Evolutionary conservation across 495 filamentous ascomycete genomes (phyloP).

Genomic region (Penicillium cosmopolitanum): DNA sequence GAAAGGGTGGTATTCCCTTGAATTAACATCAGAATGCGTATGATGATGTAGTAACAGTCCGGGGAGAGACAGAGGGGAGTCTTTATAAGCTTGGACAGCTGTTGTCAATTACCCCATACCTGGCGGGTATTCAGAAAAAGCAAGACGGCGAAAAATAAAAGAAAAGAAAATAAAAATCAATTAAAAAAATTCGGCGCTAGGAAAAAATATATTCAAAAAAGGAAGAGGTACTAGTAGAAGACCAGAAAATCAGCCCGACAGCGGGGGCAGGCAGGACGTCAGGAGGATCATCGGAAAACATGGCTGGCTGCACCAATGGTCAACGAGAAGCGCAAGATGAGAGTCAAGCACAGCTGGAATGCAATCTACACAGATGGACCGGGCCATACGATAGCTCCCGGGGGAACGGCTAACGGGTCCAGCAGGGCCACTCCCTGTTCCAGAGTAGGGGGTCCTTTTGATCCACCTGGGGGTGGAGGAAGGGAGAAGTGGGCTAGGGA

Average conservation of each 20-base stretch:
- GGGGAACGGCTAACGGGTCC: slow-evolving; percentile 28
- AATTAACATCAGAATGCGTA: background rate
- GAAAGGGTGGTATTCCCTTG: slow-evolving; percentile 3
- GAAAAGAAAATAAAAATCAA: slow-evolving; percentile 12
- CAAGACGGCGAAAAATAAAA: slow-evolving; percentile 5
- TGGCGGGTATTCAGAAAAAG: slow-evolving; percentile 12
- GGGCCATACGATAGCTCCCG: slow-evolving; percentile 29
- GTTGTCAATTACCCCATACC: slow-evolving; percentile 26
- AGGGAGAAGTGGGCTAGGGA: background rate
- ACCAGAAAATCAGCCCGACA: slow-evolving; percentile 23
- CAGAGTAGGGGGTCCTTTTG: slow-evolving; percentile 4
- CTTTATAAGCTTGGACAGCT: slow-evolving; percentile 23
- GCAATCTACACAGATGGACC: slow-evolving; percentile 21
- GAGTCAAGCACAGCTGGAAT: slow-evolving; percentile 30
- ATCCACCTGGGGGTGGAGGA: background rate
- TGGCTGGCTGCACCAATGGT: slow-evolving; percentile 39
- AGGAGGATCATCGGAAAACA: slow-evolving; percentile 37
- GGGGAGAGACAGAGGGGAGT: slow-evolving; percentile 4
- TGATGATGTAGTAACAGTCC: slow-evolving; percentile 7
- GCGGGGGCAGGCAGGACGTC: slow-evolving; percentile 23
- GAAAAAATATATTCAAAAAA: slow-evolving; percentile 17
- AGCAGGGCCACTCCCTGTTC: slow-evolving; percentile 8
- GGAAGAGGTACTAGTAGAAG: slow-evolving; percentile 8
- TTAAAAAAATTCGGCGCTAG: slow-evolving; percentile 8
- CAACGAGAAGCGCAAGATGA: slow-evolving; percentile 26